Evolutionary conservation across 73 alveolate genomes (phyloP).

Genomic region (Paraurostyla sp.): DNA sequence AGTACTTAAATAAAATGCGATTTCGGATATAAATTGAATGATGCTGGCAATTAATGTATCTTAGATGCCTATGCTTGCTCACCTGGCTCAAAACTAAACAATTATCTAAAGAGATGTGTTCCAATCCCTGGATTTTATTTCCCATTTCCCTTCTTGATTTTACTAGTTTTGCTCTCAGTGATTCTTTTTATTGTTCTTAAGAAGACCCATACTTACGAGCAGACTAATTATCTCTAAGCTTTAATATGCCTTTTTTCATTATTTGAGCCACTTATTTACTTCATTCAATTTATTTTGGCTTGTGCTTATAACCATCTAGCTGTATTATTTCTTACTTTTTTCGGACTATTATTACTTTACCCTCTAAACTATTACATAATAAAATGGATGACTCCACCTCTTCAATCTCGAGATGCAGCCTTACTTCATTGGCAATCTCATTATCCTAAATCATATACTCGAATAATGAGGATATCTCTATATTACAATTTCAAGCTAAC

Average conservation of each 20-base stretch:
- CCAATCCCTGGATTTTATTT: conserved; percentile 58
- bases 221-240: neutral
- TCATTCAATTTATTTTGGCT: conserved; percentile 1
- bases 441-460: neutral
- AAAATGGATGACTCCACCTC: neutral
- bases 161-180: neutral
- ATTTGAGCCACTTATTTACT: neutral
- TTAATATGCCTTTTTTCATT: neutral
- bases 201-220: neutral
- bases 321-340: neutral
- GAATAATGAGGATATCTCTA: neutral
- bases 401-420: neutral
- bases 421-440: neutral
- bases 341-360: neutral
- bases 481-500: conserved; percentile 18
- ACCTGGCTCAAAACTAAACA: conserved; percentile 59
- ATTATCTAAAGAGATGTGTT: conserved; percentile 49
- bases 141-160: conserved; percentile 70
- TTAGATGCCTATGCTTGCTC: conserved; percentile 51
- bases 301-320: conserved; percentile 25
- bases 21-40: conserved; percentile 30
- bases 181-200: neutral
- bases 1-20: conserved; percentile 58
- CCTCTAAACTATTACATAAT: conserved; percentile 19
- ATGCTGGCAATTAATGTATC: conserved; percentile 50